A percentile compares a stretch with the other conserved stretches of the same genome.
These are phyloP conservation scores for Eurotiales sp. DNA, from an alignment of 2,329 filamentous ascomycete genomes.

Conservation along the genomic window DNA sequence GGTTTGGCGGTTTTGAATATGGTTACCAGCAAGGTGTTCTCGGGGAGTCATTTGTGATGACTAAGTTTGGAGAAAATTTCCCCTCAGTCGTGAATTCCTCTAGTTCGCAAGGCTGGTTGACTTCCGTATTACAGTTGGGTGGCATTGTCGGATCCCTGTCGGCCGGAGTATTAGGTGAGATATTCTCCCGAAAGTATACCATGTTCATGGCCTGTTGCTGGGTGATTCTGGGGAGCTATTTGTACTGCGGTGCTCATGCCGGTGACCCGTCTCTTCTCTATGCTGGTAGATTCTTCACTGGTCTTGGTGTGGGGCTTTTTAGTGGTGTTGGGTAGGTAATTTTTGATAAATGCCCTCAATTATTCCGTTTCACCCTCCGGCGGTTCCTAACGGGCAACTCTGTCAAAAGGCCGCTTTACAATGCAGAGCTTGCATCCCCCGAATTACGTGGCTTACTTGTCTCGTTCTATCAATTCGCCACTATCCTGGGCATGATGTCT, in stretches of 20 bases:
- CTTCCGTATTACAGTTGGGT: slow-evolving; percentile 51
- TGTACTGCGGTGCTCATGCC: slow-evolving; percentile 25
- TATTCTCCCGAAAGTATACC: slow-evolving; percentile 49
- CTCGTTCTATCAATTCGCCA: slow-evolving; percentile 32
- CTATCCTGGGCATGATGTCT: slow-evolving; percentile 34
- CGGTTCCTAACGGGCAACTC: background rate
- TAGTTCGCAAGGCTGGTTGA: slow-evolving; percentile 41
- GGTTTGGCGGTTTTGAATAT: slow-evolving; percentile 48
- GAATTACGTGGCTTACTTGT: slow-evolving; percentile 31
- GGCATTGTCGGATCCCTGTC: slow-evolving; percentile 43
- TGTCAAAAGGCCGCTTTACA: slow-evolving; percentile 48
- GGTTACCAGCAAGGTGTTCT: slow-evolving; percentile 46
- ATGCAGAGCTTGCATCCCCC: slow-evolving; percentile 44
- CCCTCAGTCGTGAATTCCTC: slow-evolving; percentile 42
- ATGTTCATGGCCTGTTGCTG: slow-evolving; percentile 50
- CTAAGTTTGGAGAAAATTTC: slow-evolving; percentile 46
- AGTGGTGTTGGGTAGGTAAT: slow-evolving; percentile 6
- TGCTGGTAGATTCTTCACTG: slow-evolving; percentile 28
- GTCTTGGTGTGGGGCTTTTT: slow-evolving; percentile 25
- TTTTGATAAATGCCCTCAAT: background rate
- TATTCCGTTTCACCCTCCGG: too few relatives aligned
- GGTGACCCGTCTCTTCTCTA: slow-evolving; percentile 20
- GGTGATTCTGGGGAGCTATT: slow-evolving; percentile 44
- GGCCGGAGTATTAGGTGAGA: slow-evolving; percentile 48
- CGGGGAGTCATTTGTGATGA: slow-evolving; percentile 48